Conservation (phyloP, 2,329 filamentous ascomycete species). For the Chalaropsis ovoidea region DNA sequence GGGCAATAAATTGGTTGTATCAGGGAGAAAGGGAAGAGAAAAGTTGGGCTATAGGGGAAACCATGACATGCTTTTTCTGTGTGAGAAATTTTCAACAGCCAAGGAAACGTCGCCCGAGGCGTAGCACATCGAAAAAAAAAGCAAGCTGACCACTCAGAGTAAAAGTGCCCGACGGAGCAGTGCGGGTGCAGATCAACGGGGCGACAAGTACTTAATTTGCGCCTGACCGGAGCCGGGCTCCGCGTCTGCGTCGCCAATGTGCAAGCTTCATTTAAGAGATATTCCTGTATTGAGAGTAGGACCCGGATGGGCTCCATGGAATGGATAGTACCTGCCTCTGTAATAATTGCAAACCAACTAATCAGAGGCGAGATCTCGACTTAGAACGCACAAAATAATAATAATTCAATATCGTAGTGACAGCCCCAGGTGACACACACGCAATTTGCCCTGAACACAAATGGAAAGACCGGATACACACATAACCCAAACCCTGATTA, state of each 20-base stretch:
- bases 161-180: neutral
- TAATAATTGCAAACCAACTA: neutral
- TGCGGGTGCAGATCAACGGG: neutral
- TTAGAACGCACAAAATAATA: too few relatives aligned
- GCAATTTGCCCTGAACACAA: neutral
- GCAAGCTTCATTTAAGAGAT: too few relatives aligned
- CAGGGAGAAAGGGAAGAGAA: constrained; percentile 5
- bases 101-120: too few relatives aligned
- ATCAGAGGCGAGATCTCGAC: neutral
- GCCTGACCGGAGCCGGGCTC: neutral
- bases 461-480: constrained; percentile 16
- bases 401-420: neutral
- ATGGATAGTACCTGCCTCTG: neutral
- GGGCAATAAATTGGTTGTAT: constrained; percentile 15
- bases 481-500: neutral
- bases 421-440: neutral
- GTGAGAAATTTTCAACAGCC: too few relatives aligned
- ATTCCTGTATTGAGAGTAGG: too few relatives aligned
- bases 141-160: too few relatives aligned
- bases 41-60: neutral
- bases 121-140: too few relatives aligned
- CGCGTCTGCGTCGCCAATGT: too few relatives aligned
- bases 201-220: neutral
- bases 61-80: neutral
- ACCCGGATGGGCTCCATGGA: neutral